A percentile compares a stretch with the other conserved stretches of the same genome.
Evolutionary conservation across 345 rosid species (phyloP).

Genomic region (Citrus sp.): DNA sequence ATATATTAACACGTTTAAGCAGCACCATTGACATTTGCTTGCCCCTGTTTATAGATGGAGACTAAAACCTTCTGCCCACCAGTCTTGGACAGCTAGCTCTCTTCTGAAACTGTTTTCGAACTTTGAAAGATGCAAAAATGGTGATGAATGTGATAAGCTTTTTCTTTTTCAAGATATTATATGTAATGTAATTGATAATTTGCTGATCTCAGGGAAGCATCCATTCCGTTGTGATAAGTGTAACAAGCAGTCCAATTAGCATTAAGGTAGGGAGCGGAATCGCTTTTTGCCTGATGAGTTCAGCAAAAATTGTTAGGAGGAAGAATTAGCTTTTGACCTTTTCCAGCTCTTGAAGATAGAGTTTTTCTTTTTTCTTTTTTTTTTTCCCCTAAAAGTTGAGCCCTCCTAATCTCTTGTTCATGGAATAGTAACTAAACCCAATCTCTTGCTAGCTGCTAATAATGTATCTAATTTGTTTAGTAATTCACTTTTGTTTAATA

Average conservation of each 20-base stretch:
- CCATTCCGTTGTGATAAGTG: not conserved
- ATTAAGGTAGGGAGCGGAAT: not conserved
- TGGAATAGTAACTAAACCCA: not conserved
- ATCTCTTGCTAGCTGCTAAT: not conserved
- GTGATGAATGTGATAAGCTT: not conserved
- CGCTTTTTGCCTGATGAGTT: not conserved
- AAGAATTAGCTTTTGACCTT: not conserved
- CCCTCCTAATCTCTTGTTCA: not conserved
- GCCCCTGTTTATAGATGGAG: not conserved
- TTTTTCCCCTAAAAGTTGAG: not conserved
- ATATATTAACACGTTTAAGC: not conserved
- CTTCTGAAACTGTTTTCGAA: not conserved
- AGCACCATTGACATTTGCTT: not conserved
- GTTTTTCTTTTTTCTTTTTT: too few relatives aligned
- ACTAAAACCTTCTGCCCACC: conserved; percentile 5
- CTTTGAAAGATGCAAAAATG: not conserved
- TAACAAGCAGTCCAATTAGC: not conserved
- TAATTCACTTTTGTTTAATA: too few relatives aligned
- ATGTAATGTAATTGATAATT: not conserved
- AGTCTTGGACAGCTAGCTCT: not conserved
- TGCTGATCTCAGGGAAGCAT: not conserved
- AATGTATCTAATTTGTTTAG: too few relatives aligned
- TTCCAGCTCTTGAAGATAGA: not conserved
- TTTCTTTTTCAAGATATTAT: not conserved
- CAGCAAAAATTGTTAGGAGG: not conserved